Conservation (phyloP, 768 basidiomycete species). For the Rhodotorula toruloides region DNA sequence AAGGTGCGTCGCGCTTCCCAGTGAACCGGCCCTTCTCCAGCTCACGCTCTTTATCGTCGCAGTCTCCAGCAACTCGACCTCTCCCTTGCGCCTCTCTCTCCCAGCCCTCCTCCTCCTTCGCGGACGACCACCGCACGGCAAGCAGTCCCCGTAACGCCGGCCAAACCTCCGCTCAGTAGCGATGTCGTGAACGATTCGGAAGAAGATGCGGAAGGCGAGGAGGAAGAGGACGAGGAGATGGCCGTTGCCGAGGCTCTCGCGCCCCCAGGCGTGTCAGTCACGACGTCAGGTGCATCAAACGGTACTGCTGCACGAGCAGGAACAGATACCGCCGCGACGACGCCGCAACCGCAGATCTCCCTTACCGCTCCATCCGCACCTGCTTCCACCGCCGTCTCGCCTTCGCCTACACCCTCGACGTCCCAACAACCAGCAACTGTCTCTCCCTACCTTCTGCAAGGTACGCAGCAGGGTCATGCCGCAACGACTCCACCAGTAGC, state of each 20-base stretch:
- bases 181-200: slow-evolving; percentile 16
- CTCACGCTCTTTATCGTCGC: too few species aligned
- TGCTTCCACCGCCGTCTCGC: not conserved
- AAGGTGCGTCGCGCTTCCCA: too few species aligned
- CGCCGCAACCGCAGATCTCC: not conserved
- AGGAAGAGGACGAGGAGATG: slow-evolving; percentile 29
- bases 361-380: not conserved
- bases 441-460: not conserved
- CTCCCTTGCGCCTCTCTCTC: slow-evolving; percentile 19
- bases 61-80: slow-evolving; percentile 28
- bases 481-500: slow-evolving; percentile 48
- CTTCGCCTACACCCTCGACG: not conserved
- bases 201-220: slow-evolving; percentile 24
- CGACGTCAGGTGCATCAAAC: not conserved
- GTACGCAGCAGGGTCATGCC: slow-evolving; percentile 3
- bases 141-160: not conserved
- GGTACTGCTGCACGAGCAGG: not conserved
- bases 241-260: slow-evolving; percentile 23
- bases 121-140: not conserved
- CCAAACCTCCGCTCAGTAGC: not conserved
- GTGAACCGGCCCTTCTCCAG: too few species aligned
- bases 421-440: not conserved
- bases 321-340: not conserved
- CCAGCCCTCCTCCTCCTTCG: slow-evolving; percentile 3
- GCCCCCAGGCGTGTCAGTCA: not conserved